Base-by-base conservation (phyloP, 108 stramenopile species). In the Ochromonas danica region DNA sequence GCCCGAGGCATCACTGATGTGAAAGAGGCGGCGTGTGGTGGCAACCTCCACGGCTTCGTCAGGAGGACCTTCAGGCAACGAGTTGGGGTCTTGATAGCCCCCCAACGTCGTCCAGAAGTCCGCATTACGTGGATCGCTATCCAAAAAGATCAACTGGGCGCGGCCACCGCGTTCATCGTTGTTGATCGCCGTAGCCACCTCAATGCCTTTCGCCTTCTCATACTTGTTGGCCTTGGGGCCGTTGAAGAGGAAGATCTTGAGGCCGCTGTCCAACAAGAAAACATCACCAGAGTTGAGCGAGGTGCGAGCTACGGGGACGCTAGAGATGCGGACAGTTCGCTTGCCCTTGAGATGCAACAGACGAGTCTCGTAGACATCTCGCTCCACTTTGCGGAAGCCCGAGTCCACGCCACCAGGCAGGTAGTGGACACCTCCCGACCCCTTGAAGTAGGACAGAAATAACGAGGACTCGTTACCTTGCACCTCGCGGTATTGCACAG, bases 71-170 rank as follows among this genome's bases (percentile, higher is more conserved):
- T 88, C 80, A 40, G 39, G 39, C 17, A 40, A 31, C 10, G 36
- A 40, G 22, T 14, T 41, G 31, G 38, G 35, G 1, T 78, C 43
- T 35, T 0, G 61, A 27, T 79, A 60, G 2, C 92, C 92, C 57
- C 93, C 92, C 10, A 96, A 87, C 40, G 83, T 80, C 1, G 51
- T 80, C 95, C 95, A 96, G 79, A 96, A 96, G 39, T 89, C 92
- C 30, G 27, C 61, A 27, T 38, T 57, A 0, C 25, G 42, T 10
- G 2, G 27, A 2, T 79, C 85, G 61, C 81, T 79, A 61, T 89
- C 85, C 31, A 82, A 82, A 27, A 85, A 81, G 27, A 84, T 78
- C 70, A 67, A 81, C 51, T 79, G 36, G 43, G 83, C 86, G 43
- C 82, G 38, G 17, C 88, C 90, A 61, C 82, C 81, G 86, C 89